phyloP scores from a whole-genome alignment of 2,329 filamentous ascomycete genomes.

The Lasiodiplodia hormozganensis region DNA sequence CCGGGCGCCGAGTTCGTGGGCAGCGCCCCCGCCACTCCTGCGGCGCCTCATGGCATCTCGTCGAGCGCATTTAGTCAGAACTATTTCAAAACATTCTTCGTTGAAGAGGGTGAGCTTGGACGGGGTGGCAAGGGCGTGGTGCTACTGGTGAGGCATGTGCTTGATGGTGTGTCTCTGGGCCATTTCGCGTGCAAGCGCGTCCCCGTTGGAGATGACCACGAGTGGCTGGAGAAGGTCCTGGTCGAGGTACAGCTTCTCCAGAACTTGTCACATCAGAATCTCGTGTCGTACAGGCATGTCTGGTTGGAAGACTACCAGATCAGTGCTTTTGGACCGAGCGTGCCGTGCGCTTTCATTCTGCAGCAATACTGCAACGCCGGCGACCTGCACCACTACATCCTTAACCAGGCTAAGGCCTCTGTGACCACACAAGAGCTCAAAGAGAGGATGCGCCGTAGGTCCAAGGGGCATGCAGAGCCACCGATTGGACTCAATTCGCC shows the following conservation, averaged over 20 bases:
- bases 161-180: slow-evolving; percentile 87
- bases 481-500: slow-evolving; percentile 60
- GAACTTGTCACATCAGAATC: slow-evolving; percentile 88
- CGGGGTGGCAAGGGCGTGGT: slow-evolving; percentile 95
- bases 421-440: slow-evolving; percentile 85
- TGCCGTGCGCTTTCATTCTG: slow-evolving; percentile 94
- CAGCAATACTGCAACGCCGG: slow-evolving; percentile 97
- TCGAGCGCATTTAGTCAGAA: slow-evolving; percentile 86
- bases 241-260: slow-evolving; percentile 93
- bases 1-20: slow-evolving; percentile 58
- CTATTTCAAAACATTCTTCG: slow-evolving; percentile 93
- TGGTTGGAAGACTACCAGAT: slow-evolving; percentile 92
- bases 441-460: slow-evolving; percentile 81
- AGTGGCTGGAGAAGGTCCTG: slow-evolving; percentile 93
- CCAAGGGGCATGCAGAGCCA: slow-evolving; percentile 75
- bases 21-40: slow-evolving; percentile 50
- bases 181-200: slow-evolving; percentile 97
- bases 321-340: slow-evolving; percentile 83
- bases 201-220: slow-evolving; percentile 89
- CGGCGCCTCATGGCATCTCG: slow-evolving; percentile 72
- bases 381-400: slow-evolving; percentile 85
- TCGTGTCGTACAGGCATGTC: slow-evolving; percentile 95
- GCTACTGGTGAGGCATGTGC: slow-evolving; percentile 87
- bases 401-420: slow-evolving; percentile 68
- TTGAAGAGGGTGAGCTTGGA: slow-evolving; percentile 84